phyloP scores from a whole-genome alignment of 2,329 filamentous ascomycete species.

The Talaromyces verruculosus region DNA sequence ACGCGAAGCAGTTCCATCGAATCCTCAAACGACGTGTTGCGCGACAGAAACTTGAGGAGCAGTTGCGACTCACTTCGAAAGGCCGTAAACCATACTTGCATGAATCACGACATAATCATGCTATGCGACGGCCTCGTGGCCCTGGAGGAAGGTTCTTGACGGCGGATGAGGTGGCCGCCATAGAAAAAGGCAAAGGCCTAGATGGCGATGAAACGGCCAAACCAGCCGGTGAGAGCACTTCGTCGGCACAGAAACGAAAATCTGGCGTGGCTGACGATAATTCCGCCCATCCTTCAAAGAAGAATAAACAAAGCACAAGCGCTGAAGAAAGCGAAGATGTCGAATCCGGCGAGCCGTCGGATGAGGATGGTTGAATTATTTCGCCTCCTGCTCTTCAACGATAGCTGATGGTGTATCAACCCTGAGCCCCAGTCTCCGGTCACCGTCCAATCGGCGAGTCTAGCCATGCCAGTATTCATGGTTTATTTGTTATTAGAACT shows the following conservation, averaged over 20 bases:
- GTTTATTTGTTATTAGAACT: constrained; percentile 10
- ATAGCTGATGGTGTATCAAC: constrained; percentile 6
- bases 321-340: constrained; percentile 53
- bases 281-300: constrained; percentile 47
- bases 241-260: constrained; percentile 52
- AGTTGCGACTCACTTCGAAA: constrained; percentile 86
- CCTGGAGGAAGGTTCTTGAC: constrained; percentile 95
- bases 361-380: constrained; percentile 48
- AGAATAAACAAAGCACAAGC: constrained; percentile 53
- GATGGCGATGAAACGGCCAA: constrained; percentile 33
- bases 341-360: constrained; percentile 48
- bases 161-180: constrained; percentile 88
- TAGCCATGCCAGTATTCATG: background rate
- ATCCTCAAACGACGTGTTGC: constrained; percentile 93
- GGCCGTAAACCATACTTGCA: constrained; percentile 95
- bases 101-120: constrained; percentile 96
- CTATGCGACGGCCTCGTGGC: constrained; percentile 90
- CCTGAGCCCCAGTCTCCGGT: constrained; percentile 14
- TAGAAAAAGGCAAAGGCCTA: constrained; percentile 64
- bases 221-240: constrained; percentile 34
- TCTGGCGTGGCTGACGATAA: constrained; percentile 48
- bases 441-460: background rate
- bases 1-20: constrained; percentile 97
- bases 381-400: background rate
- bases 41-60: constrained; percentile 89